A percentile compares a stretch with the other conserved stretches of the same genome.
Conservation (phyloP, 768 basidiomycete genomes). For the Suillus paluster region DNA sequence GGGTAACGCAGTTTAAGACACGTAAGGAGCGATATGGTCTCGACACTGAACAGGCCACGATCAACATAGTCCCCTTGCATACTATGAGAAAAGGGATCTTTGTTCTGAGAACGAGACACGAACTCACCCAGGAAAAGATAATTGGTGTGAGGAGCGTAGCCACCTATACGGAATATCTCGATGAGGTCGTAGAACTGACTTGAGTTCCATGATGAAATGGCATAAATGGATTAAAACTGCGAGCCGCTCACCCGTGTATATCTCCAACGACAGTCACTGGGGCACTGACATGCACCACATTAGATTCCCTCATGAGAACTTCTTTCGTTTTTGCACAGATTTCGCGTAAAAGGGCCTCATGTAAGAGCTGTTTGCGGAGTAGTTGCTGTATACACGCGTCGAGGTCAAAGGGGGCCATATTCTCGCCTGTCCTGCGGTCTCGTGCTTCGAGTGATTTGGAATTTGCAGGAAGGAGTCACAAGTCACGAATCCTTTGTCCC, state of each 20-base stretch:
- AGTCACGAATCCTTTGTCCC: constrained; percentile 30
- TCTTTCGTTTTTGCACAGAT: constrained; percentile 99
- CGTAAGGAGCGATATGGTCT: constrained; percentile 96
- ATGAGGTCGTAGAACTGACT: constrained; percentile 99
- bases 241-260: constrained; percentile 88
- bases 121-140: constrained; percentile 94
- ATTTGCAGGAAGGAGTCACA: constrained; percentile 5
- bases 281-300: constrained; percentile 95
- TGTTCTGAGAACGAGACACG: not conserved
- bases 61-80: constrained; percentile 95
- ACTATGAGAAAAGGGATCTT: not conserved
- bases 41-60: constrained; percentile 95
- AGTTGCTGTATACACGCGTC: constrained; percentile 95
- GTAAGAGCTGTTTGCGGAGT: constrained; percentile 89
- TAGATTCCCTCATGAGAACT: constrained; percentile 97
- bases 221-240: constrained; percentile 9
- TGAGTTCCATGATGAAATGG: constrained; percentile 41
- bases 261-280: constrained; percentile 99
- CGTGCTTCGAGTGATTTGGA: constrained; percentile 1
- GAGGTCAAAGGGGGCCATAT: constrained; percentile 81
- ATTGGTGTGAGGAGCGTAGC: constrained; percentile 94
- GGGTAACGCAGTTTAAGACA: constrained; percentile 97
- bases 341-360: constrained; percentile 92
- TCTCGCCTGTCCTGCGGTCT: constrained; percentile 5
- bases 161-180: constrained; percentile 99